These are phyloP conservation scores for Aureobasidium sp. DNA, from an alignment of 2,329 filamentous ascomycete species.

Conservation along the genomic window DNA sequence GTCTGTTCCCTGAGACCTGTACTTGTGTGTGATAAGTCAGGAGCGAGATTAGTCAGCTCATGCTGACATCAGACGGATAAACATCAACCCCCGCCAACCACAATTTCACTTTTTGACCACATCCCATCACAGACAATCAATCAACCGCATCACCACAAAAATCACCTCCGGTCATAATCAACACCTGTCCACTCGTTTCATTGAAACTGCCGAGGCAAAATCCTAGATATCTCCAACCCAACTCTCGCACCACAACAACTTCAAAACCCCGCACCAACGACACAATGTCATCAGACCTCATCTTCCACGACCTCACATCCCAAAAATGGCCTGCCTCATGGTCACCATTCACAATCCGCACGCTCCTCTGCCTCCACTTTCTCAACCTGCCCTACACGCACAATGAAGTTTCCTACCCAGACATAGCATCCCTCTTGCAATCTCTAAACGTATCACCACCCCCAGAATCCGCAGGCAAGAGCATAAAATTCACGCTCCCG, in stretches of 20 bases:
- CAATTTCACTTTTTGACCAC: not conserved
- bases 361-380: not conserved
- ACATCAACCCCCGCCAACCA: not conserved
- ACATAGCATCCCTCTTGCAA: not conserved
- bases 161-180: too few species aligned
- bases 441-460: not conserved
- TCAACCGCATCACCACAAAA: not conserved
- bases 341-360: slow-evolving; percentile 13
- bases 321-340: not conserved
- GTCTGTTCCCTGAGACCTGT: too few species aligned
- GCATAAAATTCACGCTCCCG: not conserved
- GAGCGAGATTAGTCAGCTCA: slow-evolving; percentile 1
- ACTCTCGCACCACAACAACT: not conserved
- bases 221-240: too few species aligned
- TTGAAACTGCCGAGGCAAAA: too few species aligned
- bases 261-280: not conserved
- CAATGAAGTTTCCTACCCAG: slow-evolving; percentile 5
- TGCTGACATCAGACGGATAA: not conserved
- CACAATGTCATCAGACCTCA: not conserved
- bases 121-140: not conserved
- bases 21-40: too few species aligned
- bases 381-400: not conserved
- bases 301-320: slow-evolving; percentile 9
- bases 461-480: not conserved
- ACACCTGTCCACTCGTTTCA: too few species aligned